Percentiles rank a stretch among this genome's conserved stretches.
Conservation (phyloP, 371 early-diverging fungal species). For the Hamiltosporidium magnivora region DNA sequence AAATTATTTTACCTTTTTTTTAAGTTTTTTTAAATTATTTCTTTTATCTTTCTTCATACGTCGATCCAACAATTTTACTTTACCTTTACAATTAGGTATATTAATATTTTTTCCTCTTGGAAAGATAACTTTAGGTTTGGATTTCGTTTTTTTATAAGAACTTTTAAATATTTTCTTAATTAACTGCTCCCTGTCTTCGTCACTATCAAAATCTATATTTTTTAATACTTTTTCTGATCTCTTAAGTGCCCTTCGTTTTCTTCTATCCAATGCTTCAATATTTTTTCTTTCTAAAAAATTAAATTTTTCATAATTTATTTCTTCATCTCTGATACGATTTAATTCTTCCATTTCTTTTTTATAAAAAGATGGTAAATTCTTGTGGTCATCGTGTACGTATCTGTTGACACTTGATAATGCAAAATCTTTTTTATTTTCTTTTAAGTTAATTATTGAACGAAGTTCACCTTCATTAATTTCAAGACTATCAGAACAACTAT, state of each 20-base stretch:
- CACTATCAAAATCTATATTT: not conserved
- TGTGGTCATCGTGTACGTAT: slow-evolving; percentile 9
- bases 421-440: slow-evolving; percentile 48
- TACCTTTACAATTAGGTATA: slow-evolving; percentile 47
- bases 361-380: not conserved
- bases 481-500: slow-evolving; percentile 27
- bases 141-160: slow-evolving; percentile 3
- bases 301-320: not conserved
- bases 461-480: slow-evolving; percentile 48
- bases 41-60: slow-evolving; percentile 56
- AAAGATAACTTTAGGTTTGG: slow-evolving; percentile 13
- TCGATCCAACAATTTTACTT: slow-evolving; percentile 43
- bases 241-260: not conserved
- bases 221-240: not conserved
- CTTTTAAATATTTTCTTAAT: not conserved
- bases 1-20: no score
- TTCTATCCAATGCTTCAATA: not conserved
- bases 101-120: no score
- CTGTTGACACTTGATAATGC: slow-evolving; percentile 46
- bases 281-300: not conserved
- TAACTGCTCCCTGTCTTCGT: not conserved
- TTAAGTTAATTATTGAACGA: slow-evolving; percentile 34
- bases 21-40: not conserved
- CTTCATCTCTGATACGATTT: not conserved
- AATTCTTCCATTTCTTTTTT: slow-evolving; percentile 1